These are phyloP conservation scores for Eragrostis tef DNA, from an alignment of 202 grass and related monocot genomes.

Conservation along the genomic window DNA sequence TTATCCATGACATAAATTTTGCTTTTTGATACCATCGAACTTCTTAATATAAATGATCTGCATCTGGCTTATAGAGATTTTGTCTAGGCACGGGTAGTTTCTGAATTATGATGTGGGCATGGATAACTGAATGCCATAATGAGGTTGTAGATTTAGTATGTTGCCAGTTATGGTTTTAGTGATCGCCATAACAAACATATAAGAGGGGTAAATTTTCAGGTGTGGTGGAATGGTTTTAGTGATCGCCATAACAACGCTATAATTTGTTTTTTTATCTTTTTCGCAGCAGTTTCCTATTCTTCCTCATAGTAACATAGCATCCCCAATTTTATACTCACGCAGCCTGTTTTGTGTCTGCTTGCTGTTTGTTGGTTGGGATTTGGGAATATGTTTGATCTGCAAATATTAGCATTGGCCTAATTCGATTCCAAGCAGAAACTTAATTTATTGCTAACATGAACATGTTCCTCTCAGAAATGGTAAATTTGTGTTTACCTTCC, in stretches of 20 bases:
- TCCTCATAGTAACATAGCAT: not conserved
- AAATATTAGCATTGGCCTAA: not conserved
- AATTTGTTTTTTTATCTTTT: not conserved
- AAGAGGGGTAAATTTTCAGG: not conserved
- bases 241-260: too few relatives aligned
- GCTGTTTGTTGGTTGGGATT: not conserved
- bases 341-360: not conserved
- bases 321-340: not conserved
- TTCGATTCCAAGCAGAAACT: not conserved
- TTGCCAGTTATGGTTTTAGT: not conserved
- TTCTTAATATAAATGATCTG: not conserved
- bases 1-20: not conserved
- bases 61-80: not conserved
- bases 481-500: slow-evolving; percentile 79
- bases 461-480: slow-evolving; percentile 58
- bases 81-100: not conserved
- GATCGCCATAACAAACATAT: not conserved
- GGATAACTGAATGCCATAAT: not conserved
- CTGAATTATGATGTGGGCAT: not conserved
- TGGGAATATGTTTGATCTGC: not conserved
- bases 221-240: not conserved
- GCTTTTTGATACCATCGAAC: not conserved
- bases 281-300: not conserved
- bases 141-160: not conserved
- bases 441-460: slow-evolving; percentile 14